These are phyloP conservation scores for Geotrichum restrictum DNA, from an alignment of 1,139 yeast species.

Conservation along the genomic window DNA sequence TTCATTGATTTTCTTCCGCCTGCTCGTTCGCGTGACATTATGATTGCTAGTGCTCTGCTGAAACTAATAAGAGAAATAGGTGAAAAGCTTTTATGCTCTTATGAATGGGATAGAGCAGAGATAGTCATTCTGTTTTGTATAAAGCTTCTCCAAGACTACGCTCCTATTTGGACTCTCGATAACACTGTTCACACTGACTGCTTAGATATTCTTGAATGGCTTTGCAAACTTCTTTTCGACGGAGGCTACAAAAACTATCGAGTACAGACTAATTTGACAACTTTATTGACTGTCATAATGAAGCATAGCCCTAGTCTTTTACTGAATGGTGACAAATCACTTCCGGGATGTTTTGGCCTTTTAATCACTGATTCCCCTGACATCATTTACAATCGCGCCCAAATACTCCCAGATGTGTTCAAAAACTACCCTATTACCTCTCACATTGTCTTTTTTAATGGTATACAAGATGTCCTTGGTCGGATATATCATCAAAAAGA, in stretches of 20 bases:
- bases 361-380: conserved; percentile 10
- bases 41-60: conserved; percentile 1
- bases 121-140: conserved; percentile 10
- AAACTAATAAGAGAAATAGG: conserved; percentile 11
- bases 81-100: conserved; percentile 3
- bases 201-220: conserved; percentile 16
- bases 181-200: conserved; percentile 2
- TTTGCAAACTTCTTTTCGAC: conserved; percentile 12
- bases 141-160: conserved; percentile 8
- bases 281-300: conserved; percentile 1
- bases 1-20: background rate
- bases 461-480: conserved; percentile 10
- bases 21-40: background rate
- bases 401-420: conserved; percentile 10
- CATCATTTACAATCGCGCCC: conserved; percentile 7
- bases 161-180: conserved; percentile 8
- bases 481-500: conserved; percentile 8
- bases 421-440: conserved; percentile 6
- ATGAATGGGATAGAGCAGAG: conserved; percentile 20
- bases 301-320: conserved; percentile 8
- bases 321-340: conserved; percentile 5
- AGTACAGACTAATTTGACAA: conserved; percentile 5
- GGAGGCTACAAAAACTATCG: conserved; percentile 15
- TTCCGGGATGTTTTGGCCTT: conserved; percentile 8
- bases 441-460: conserved; percentile 11